Evolutionary conservation across 2,329 filamentous ascomycete genomes (phyloP), one percentile per base, ranked within the genome.

Genomic region (Aspergillus novofumigatus): DNA sequence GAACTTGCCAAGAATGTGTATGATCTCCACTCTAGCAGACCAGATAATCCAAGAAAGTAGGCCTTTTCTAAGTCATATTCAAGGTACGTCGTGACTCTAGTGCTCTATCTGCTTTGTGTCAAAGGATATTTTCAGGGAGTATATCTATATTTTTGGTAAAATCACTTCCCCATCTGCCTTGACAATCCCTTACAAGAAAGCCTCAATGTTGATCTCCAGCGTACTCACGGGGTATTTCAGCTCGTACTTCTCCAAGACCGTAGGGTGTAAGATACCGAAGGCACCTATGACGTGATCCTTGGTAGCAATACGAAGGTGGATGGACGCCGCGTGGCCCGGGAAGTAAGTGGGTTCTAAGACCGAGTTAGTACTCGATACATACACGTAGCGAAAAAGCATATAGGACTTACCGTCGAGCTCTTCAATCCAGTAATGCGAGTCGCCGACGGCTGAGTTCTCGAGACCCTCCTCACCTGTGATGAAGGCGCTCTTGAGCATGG

Each of bases 211-310:
- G 72, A 99, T 84, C 80, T 99, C 94, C 65, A 99, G 78, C 47
- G 91, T 92, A 78, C 92, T 97, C 67, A 96, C 92, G 45, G 94
- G 93, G 80, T 92, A 91, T 83, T 85, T 91, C 70, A 97, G 81
- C 68, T 96, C 92, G 76, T 94, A 97, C 69, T 95, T 94, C 73
- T 96, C 91, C 69, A 97, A 80, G 63, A 97, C 94, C 5, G 86
- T 88, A 47, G 94, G 95, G 76, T 99, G 93, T 71, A 99, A 77
- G 65, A 99, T 93, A 68, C 94, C 94, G 71, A 99, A 94, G 73
- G 90, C 86, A 68, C 94, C 94, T 68, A 99, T 90, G 53, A 87
- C 83, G 59, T 83, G 79, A 62, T 88, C 83, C 80, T 92, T 89
- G 58, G 89, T 91, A 38, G 78, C 84, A 29, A 93, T 76, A 53